A percentile compares a stretch with the other conserved stretches of the same genome.
Conservation (phyloP, 2,329 filamentous ascomycete genomes). For the Colletotrichum tabaci region DNA sequence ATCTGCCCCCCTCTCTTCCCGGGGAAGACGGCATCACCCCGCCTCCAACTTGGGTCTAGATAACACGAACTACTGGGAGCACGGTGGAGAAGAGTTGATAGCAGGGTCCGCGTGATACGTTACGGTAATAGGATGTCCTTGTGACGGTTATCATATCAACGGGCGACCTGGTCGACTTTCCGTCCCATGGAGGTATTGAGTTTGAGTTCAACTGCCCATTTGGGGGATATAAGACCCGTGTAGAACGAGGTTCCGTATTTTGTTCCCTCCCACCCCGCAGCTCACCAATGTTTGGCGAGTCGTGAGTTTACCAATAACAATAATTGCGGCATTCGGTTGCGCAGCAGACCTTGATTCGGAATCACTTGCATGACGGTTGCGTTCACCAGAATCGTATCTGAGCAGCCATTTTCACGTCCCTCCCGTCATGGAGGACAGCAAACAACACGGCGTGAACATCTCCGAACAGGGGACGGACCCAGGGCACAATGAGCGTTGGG, state of each 20-base stretch:
- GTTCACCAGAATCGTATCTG: background rate
- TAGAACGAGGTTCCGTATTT: background rate
- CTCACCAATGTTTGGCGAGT: background rate
- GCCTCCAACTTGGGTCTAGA: constrained; percentile 16
- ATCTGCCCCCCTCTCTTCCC: constrained; percentile 11
- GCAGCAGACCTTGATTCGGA: background rate
- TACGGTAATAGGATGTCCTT: constrained; percentile 18
- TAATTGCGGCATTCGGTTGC: background rate
- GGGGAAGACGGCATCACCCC: constrained; percentile 28
- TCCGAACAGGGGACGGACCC: constrained; percentile 43
- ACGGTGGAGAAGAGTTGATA: constrained; percentile 30
- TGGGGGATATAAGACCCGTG: background rate
- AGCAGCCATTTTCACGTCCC: too few species aligned
- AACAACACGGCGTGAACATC: constrained; percentile 6
- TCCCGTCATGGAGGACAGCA: constrained; percentile 3
- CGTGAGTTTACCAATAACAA: background rate
- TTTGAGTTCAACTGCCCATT: constrained; percentile 12
- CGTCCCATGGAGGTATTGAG: background rate
- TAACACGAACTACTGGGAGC: constrained; percentile 9
- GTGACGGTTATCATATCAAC: constrained; percentile 6
- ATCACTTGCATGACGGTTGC: background rate
- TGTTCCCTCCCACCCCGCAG: background rate
- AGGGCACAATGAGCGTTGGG: constrained; percentile 52
- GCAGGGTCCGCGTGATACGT: constrained; percentile 25
- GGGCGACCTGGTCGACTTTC: constrained; percentile 7